A percentile compares a stretch with the other conserved stretches of the same genome.
phyloP scores from a whole-genome alignment of 2,329 filamentous ascomycete species.

The Nigrospora osmanthi region DNA sequence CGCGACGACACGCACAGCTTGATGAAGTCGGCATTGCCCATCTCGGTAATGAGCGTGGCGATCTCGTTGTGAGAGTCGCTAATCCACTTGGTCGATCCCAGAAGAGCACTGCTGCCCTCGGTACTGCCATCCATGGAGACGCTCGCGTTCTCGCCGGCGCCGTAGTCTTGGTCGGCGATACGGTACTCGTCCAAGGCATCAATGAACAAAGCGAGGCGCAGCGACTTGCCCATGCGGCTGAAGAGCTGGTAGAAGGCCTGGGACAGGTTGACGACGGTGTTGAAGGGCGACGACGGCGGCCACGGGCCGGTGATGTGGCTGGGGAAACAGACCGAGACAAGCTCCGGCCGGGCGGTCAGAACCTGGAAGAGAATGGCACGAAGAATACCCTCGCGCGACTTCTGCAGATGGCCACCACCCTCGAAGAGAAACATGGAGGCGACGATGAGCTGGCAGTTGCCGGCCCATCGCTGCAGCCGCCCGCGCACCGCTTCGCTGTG shows the following conservation, averaged over 20 bases:
- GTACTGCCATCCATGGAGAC: conserved; percentile 4
- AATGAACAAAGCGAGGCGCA: conserved; percentile 10
- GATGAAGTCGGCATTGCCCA: not conserved
- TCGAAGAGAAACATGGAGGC: conserved; percentile 1
- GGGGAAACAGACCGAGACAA: not conserved
- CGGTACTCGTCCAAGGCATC: conserved; percentile 22
- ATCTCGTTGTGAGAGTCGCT: conserved; percentile 18
- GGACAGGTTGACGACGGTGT: conserved; percentile 14
- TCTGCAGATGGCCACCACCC: not conserved
- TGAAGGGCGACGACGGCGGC: conserved; percentile 20
- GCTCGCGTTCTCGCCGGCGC: conserved; percentile 18
- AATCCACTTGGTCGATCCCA: conserved; percentile 21
- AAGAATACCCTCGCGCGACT: conserved; percentile 1
- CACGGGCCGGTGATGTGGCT: conserved; percentile 13
- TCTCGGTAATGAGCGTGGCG: conserved; percentile 11
- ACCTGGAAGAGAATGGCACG: conserved; percentile 1
- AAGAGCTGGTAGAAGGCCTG: conserved; percentile 14
- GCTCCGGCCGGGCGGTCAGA: not conserved
- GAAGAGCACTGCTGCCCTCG: conserved; percentile 16
- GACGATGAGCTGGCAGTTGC: not conserved
- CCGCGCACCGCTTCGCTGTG: not conserved
- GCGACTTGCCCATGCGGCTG: not conserved
- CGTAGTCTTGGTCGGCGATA: conserved; percentile 13
- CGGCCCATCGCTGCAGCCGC: conserved; percentile 1
- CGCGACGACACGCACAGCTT: conserved; percentile 1